Evolutionary conservation across 2,329 filamentous ascomycete species (phyloP).

Genomic region (Daldinia eschscholtzii): DNA sequence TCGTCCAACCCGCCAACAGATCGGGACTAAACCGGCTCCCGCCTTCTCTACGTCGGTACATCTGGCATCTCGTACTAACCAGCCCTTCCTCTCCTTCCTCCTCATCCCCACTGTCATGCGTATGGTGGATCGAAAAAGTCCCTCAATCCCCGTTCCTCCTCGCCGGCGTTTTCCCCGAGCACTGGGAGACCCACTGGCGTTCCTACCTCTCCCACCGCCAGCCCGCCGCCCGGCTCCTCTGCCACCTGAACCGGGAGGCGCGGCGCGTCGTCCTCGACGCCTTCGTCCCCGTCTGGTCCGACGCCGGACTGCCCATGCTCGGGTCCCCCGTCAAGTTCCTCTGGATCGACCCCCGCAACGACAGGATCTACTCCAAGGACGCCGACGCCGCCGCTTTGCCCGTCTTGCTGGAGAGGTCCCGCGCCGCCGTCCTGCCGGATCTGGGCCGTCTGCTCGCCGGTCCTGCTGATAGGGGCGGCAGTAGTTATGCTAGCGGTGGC

Average conservation of each 20-base stretch:
- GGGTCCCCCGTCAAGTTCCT: slow-evolving; percentile 19
- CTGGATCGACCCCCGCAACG: slow-evolving; percentile 29
- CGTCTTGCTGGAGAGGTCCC: slow-evolving; percentile 16
- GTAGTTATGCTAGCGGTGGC: background rate
- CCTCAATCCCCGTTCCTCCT: slow-evolving; percentile 34
- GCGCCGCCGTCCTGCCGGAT: slow-evolving; percentile 22
- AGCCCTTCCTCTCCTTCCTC: background rate
- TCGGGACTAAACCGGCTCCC: slow-evolving; percentile 40
- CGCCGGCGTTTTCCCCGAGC: slow-evolving; percentile 36
- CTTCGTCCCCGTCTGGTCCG: slow-evolving; percentile 37
- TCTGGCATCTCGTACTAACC: slow-evolving; percentile 43
- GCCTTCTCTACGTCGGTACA: slow-evolving; percentile 34
- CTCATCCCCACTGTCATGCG: slow-evolving; percentile 18
- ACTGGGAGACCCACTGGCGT: slow-evolving; percentile 38
- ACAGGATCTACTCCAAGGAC: slow-evolving; percentile 21
- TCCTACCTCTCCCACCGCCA: slow-evolving; percentile 38
- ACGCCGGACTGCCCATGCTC: slow-evolving; percentile 14
- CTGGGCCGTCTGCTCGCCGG: background rate
- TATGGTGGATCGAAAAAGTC: slow-evolving; percentile 35
- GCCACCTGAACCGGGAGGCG: slow-evolving; percentile 43
- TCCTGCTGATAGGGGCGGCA: background rate
- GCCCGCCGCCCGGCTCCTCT: slow-evolving; percentile 32
- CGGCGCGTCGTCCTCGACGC: slow-evolving; percentile 38
- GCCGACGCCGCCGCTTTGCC: background rate
- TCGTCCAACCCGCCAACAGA: background rate